Base-by-base conservation (phyloP, 2,329 filamentous ascomycete genomes). In the Ophiocordyceps australis region DNA sequence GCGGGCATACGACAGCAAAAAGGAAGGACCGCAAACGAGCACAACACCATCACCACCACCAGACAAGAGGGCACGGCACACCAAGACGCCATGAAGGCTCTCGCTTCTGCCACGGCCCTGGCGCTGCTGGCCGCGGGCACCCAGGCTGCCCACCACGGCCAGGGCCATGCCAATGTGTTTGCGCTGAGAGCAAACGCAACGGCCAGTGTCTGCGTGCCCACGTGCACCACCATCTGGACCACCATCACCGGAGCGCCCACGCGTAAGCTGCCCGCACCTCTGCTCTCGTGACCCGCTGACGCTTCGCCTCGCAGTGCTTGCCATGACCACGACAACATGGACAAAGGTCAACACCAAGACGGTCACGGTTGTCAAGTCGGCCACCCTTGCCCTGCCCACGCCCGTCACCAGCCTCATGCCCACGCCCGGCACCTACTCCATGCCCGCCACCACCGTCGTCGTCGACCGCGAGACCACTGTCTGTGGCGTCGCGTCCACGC, bases 41-140 rank as follows among this genome's bases (percentile, higher is more conserved):
- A n/a, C n/a, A n/a, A n/a, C n/a, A n/a, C n/a, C n/a, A n/a, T n/a
- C n/a, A n/a, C n/a, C n/a, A n/a, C n/a, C n/a, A n/a, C n/a, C n/a
- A n/a, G n/a, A n/a, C n/a, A n/a, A n/a, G n/a, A n/a, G n/a, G n/a
- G n/a, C n/a, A n/a, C n/a, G n/a, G n/a, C n/a, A n/a, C n/a, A n/a
- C n/a, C n/a, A n/a, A n/a, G n/a, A n/a, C 57, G 76, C 46, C 22
- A 89, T 89, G 80, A 89, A 79, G 75, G 71, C 63, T 45, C 61
- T 63, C 45, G 49, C 77, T 44, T 52, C 79, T 39, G 65, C 69
- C 41, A 66, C 74, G 50, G 69, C 73, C 50, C 62, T 56, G 52
- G 74, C 59, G 50, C 69, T 57, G 45, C 52, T 65, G 47, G 64
- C 57, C 38, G 61, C 55, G 41, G 57, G 59, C 49, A 72, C 55